These are phyloP conservation scores for Rosa lucieae DNA, from an alignment of 306 rosid genomes.

Conservation along the genomic window DNA sequence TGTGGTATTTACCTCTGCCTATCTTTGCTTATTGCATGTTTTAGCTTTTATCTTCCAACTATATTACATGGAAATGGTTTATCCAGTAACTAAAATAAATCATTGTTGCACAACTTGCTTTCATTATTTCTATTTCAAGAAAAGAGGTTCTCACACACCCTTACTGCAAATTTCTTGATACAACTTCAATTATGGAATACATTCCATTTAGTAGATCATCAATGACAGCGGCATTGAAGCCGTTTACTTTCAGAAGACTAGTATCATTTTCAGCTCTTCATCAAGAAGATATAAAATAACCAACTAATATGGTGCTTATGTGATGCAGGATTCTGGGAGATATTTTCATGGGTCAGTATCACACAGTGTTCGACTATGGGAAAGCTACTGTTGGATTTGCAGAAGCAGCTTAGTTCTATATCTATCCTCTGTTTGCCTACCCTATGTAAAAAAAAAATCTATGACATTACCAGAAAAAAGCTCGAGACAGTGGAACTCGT, in stretches of 20 bases:
- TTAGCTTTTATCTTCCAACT: background rate
- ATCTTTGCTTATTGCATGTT: background rate
- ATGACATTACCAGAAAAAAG: background rate
- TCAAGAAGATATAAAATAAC: background rate
- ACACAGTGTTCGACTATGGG: slow-evolving; percentile 55
- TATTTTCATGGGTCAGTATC: slow-evolving; percentile 58
- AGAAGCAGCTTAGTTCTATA: slow-evolving; percentile 36
- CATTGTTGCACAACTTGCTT: background rate
- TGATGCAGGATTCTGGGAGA: slow-evolving; percentile 64
- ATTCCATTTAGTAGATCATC: background rate
- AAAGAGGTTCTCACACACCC: slow-evolving; percentile 8
- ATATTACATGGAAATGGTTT: background rate
- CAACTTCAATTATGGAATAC: background rate
- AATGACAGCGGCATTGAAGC: background rate
- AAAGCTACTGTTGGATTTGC: slow-evolving; percentile 52
- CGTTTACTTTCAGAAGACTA: background rate
- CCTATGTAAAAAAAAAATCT: background rate
- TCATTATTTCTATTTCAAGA: background rate
- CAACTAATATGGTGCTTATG: background rate
- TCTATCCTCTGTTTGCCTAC: background rate
- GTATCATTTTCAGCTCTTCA: background rate
- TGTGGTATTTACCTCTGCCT: slow-evolving; percentile 39
- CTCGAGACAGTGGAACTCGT: background rate
- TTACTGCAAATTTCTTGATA: background rate
- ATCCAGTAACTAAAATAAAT: background rate